Base-by-base conservation (phyloP, 192 early-diverging fungal species). In the Backusella morwellensis region DNA sequence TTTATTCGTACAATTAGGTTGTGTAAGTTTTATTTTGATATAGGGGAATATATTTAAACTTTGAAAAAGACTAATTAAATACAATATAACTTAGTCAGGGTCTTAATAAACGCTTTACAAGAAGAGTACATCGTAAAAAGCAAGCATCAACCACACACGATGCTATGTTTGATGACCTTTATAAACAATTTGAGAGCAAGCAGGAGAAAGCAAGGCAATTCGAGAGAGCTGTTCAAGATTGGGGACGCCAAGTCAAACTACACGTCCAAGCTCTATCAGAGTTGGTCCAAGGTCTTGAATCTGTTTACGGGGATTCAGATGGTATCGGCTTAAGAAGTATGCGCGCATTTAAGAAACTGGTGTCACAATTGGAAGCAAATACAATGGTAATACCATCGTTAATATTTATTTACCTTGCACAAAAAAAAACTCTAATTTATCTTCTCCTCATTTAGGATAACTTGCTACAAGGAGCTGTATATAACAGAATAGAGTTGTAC, bases 71-170 rank as follows among this genome's bases (percentile, higher is more conserved):
- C 11, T 35, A 59, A 21, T 35, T 38, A 26, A 29, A 44, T 29
- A 2, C 32, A 77, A 26, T 63, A 63, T 26, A 26, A 63, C 6
- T 63, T 82, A 93, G 91, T 32, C 94, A 94, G 77, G 94, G 94
- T 6, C 88, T 95, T 75, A 92, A 87, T 79, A 93, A 93, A 78
- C 90, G 89, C 38, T 83, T 90, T 50, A 86, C 88, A 40, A 75
- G 92, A 35, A 87, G 88, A 42, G 88, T 89, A 0, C 91, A 92
- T 56, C 83, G 87, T 79, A 66, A 93, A 29, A 90, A 90, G 71
- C 90, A 93, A 68, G 86, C 88, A 34, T 85, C 81, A 54, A 81
- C 86, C 1, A 85, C 85, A 17, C 74, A 78, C 29, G 92, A 93
- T 74, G 84, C 85, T 29, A 66, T 87, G n/a, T 93, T 89, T 75